These are phyloP conservation scores for Penicillium paneum DNA, from an alignment of 2,329 filamentous ascomycete genomes.

Conservation along the genomic window DNA sequence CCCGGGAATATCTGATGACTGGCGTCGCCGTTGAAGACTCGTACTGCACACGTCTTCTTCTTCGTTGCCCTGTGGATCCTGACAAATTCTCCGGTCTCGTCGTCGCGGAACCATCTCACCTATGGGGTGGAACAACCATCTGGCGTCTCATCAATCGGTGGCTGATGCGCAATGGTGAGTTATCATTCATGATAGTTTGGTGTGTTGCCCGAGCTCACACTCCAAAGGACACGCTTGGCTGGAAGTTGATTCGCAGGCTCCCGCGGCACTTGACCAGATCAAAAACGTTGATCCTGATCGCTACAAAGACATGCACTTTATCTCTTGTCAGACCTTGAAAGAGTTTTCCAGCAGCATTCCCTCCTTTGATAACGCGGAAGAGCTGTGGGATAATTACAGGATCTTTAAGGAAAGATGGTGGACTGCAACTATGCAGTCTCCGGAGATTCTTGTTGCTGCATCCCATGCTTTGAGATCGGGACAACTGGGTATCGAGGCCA, in stretches of 20 bases:
- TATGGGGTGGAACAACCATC: background rate
- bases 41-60: slow-evolving; percentile 1
- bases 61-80: background rate
- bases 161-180: slow-evolving; percentile 2
- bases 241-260: slow-evolving; percentile 4
- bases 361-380: background rate
- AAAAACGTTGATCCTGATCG: background rate
- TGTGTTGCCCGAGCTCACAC: background rate
- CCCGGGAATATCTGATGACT: background rate
- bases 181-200: background rate
- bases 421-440: background rate
- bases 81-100: background rate
- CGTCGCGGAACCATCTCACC: background rate
- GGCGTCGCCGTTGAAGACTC: background rate
- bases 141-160: slow-evolving; percentile 1
- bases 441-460: background rate
- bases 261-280: background rate
- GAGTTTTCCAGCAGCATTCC: background rate
- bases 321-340: background rate
- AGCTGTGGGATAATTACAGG: background rate
- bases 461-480: background rate
- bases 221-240: slow-evolving; percentile 2
- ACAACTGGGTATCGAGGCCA: background rate
- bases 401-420: slow-evolving; percentile 1
- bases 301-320: slow-evolving; percentile 1